A percentile compares a stretch with the other conserved stretches of the same genome.
Evolutionary conservation across 768 basidiomycete genomes (phyloP).

Genomic region (Boletus reticulatus): DNA sequence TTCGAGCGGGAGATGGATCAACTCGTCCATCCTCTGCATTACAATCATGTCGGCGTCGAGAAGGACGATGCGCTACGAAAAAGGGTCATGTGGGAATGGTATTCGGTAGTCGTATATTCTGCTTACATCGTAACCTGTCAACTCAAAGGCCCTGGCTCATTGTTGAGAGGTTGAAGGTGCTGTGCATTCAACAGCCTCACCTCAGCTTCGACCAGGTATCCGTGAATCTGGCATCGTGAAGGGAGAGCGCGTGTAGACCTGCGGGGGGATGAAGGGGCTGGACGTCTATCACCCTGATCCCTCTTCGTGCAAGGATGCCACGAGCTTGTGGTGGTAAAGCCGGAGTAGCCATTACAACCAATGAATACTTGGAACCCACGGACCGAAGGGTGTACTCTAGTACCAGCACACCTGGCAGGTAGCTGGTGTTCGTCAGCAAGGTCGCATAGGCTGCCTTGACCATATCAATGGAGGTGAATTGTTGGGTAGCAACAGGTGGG

Average conservation of each 20-base stretch:
- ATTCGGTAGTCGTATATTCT: constrained; percentile 2
- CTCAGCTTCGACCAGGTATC: constrained; percentile 68
- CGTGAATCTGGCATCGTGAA: constrained; percentile 47
- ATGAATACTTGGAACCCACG: constrained; percentile 64
- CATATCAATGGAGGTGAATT: constrained; percentile 15
- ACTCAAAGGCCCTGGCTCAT: constrained; percentile 53
- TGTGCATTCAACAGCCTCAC: constrained; percentile 26
- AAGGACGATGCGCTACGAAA: constrained; percentile 65
- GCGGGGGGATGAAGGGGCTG: constrained; percentile 52
- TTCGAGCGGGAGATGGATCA: constrained; percentile 53
- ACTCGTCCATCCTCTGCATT: constrained; percentile 77
- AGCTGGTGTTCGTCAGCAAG: constrained; percentile 65
- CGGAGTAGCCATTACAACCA: constrained; percentile 75
- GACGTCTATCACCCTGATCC: constrained; percentile 59
- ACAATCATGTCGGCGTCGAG: constrained; percentile 90
- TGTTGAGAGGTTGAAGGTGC: constrained; percentile 21
- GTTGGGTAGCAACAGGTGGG: no score
- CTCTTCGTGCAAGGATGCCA: constrained; percentile 47
- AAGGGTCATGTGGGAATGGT: background rate
- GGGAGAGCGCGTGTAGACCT: constrained; percentile 35
- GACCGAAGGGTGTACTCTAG: constrained; percentile 50
- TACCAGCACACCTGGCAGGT: constrained; percentile 57
- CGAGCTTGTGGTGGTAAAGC: constrained; percentile 50
- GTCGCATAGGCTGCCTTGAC: constrained; percentile 66
- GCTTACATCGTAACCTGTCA: constrained; percentile 63